Conservation (phyloP, 2,329 filamentous ascomycete species). For the Truncatella angustata region DNA sequence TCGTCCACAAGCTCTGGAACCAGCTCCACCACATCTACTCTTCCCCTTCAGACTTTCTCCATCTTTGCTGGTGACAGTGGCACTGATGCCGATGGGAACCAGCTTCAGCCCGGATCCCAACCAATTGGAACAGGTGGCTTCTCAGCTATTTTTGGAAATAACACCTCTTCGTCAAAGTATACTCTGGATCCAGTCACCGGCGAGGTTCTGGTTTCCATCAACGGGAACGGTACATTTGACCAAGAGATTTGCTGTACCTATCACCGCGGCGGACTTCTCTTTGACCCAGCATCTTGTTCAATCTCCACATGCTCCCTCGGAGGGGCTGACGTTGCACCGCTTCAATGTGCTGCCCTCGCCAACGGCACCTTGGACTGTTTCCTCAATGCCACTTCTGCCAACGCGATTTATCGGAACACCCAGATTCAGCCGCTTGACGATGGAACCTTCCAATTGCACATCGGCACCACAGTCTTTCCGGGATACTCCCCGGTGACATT, state of each 20-base stretch:
- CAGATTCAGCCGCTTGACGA: not conserved
- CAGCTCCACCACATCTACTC: too few species aligned
- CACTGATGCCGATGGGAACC: too few species aligned
- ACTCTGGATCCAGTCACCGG: not conserved
- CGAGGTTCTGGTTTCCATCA: not conserved
- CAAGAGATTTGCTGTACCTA: not conserved
- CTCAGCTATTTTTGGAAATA: too few species aligned
- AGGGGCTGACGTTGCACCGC: not conserved
- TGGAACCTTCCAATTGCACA: not conserved
- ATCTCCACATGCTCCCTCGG: not conserved
- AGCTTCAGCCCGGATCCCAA: too few species aligned
- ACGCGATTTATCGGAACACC: not conserved
- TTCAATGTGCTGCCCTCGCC: not conserved
- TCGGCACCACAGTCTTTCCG: not conserved
- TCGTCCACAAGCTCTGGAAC: too few species aligned
- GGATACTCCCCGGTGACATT: not conserved
- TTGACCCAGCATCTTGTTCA: not conserved
- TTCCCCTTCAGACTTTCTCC: too few species aligned
- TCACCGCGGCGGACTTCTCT: not conserved
- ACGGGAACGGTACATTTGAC: not conserved
- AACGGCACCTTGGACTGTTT: not conserved
- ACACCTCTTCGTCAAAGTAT: too few species aligned
- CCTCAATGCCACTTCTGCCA: not conserved
- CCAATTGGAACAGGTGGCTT: too few species aligned
- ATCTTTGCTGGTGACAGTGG: too few species aligned